Conservation (phyloP, 176 grass and related monocot species). For the Musa itinerans region DNA sequence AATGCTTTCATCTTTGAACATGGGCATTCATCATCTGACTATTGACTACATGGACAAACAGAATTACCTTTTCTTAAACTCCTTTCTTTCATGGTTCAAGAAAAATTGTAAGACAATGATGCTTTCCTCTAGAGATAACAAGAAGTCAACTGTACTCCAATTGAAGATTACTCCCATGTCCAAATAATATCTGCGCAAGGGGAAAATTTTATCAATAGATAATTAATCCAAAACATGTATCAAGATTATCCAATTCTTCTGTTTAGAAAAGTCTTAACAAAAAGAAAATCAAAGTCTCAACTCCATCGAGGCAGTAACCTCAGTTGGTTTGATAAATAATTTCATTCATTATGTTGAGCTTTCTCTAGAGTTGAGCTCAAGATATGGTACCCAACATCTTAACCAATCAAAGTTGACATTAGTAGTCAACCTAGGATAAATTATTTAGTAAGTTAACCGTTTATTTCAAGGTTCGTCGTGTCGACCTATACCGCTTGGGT, state of each 20-base stretch:
- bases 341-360: not conserved
- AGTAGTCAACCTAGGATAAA: not conserved
- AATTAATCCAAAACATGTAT: not conserved
- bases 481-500: too few relatives aligned
- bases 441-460: too few relatives aligned
- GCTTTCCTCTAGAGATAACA: too few relatives aligned
- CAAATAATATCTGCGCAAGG: not conserved
- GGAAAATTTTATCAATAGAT: not conserved
- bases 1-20: too few relatives aligned
- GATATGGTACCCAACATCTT: too few relatives aligned
- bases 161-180: not conserved
- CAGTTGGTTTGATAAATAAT: not conserved
- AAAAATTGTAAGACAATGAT: too few relatives aligned
- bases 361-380: too few relatives aligned
- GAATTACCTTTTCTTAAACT: not conserved
- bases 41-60: not conserved
- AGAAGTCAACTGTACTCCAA: not conserved
- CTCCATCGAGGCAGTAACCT: not conserved
- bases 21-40: too few relatives aligned
- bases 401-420: not conserved
- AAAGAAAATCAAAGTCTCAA: not conserved
- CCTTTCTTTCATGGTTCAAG: not conserved
- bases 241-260: not conserved
- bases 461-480: too few relatives aligned
- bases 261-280: not conserved